Conservation (phyloP, 2,329 filamentous ascomycete species). For the Colletotrichum salicis region DNA sequence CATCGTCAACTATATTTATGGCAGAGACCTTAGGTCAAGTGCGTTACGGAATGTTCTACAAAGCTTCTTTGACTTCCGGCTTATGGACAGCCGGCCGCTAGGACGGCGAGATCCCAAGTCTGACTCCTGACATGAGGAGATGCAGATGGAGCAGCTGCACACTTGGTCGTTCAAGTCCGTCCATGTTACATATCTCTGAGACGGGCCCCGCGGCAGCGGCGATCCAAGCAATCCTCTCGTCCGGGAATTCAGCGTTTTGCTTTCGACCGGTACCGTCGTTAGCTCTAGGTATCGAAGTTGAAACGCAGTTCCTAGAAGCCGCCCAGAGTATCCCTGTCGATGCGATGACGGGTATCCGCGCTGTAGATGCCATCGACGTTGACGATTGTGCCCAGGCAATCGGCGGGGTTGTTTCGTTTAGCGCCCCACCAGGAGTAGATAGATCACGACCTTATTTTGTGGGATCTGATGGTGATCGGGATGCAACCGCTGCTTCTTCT, state of each 20-base stretch:
- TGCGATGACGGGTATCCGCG: background rate
- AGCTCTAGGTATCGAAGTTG: background rate
- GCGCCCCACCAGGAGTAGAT: no score
- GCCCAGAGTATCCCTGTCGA: background rate
- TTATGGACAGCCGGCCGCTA: slow-evolving; percentile 32
- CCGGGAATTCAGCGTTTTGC: background rate
- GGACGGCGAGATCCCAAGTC: slow-evolving; percentile 25
- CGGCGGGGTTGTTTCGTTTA: background rate
- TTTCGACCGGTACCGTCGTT: background rate
- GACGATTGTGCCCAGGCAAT: background rate
- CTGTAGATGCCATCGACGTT: background rate
- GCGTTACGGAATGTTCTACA: slow-evolving; percentile 21
- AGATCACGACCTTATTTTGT: background rate
- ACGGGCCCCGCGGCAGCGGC: slow-evolving; percentile 28
- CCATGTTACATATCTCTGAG: slow-evolving; percentile 34
- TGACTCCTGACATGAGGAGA: slow-evolving; percentile 10
- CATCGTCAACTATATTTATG: slow-evolving; percentile 23
- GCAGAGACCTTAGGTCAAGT: background rate
- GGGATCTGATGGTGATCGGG: background rate
- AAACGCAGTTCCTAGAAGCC: background rate
- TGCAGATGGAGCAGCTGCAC: slow-evolving; percentile 12
- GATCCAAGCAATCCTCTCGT: slow-evolving; percentile 26
- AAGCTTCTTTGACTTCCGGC: slow-evolving; percentile 35
- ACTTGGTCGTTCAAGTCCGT: slow-evolving; percentile 28
- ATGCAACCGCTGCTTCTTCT: background rate